Base-by-base conservation (phyloP, 192 early-diverging fungal species). In the Tieghemiomyces parasiticus region DNA sequence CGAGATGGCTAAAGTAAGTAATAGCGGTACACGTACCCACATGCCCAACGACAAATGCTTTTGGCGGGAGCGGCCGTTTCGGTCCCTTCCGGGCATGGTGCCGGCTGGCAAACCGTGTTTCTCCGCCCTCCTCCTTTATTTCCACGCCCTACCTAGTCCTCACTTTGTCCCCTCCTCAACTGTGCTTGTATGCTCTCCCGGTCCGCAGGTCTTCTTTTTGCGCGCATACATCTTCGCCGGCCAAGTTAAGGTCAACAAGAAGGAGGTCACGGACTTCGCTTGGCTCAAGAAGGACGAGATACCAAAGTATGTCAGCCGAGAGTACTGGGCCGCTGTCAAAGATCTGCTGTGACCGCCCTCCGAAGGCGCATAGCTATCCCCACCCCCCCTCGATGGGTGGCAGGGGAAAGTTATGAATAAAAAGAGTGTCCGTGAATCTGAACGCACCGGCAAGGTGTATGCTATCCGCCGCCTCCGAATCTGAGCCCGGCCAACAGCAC, bases 271-370 rank as follows among this genome's bases (percentile, higher is more conserved):
- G 19, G 83, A 88, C 60, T 81, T 78, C 69, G 84, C 81, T 25
- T 90, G 88, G 88, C 68, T 85, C 46, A 87, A 81, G 13, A 83
- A 82, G 69, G 63, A 80, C 55, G 85, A 88, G 62, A 67, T 86
- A 59, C 63, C 64, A 52, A 46, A 75, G 22, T 79, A 78, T 65
- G 71, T 78, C 22, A 30, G 66, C 25, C 35, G 46, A 16, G 66
- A 78, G 8, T 81, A 78, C 65, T 79, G 71, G 60, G 58, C 69
- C 2, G 77, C 73, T 29, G 69, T 83, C 31, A 65, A 72, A 58
- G 66, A 79, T 44, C 73, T 81, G 68, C 60, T 81, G 26, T 69
- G 26, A 58, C 12, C 26, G 38, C 38, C 38, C 38, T 42, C 8
- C 38, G 8, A 42, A 42, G 38, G 8, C 16, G n/a, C n/a, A n/a